Base-by-base conservation (phyloP, 495 filamentous ascomycete genomes). In the Xylaria grammica region DNA sequence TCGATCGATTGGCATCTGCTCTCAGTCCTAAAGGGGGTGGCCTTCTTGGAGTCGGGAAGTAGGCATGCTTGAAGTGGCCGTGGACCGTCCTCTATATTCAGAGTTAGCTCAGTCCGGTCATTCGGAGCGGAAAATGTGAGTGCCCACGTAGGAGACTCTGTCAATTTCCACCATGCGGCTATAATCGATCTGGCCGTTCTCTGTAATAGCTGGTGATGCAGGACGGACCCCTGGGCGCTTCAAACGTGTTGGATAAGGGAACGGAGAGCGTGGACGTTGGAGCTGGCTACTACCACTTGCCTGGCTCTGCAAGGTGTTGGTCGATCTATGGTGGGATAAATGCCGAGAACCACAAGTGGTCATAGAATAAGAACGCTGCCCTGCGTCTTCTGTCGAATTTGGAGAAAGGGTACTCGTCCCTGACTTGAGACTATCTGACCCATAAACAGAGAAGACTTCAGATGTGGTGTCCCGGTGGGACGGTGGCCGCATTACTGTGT, bases 201-300 rank as follows among this genome's bases (percentile, higher is more conserved):
- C 84, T 24, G 81, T 85, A 52, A 85, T 66, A 45, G 86, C 85
- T 32, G 87, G 89, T 4, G 88, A 91, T 7, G 82, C 79, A 15
- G 88, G 85, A 24, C 87, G 83, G 62, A 89, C 85, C 15, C 86
- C 85, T 9, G 87, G 87, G 20, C 87, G 84, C 72, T 84, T 87
- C 24, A 89, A 77, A 30, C 86, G 81, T n/a, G 85, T 83, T 8
- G 86, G 87, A 66, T 90, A 90, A 10, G 81, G 80, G 69, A 87
- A 88, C 0, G 87, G 88, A 22, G 86, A 88, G 26, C 85, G 80
- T 40, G 86, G 87, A 11, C 86, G 79, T 63, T 82, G 82, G 44
- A 81, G 70, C 58, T 69, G 65, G 7, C 66, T 69, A 9, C 67
- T 36, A 62, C 66, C 73, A 73, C 73, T 75, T 1, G 68, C 66